Evolutionary conservation across 176 grass and related monocot species (phyloP).

Genomic region (Bonia amplexicaulis): DNA sequence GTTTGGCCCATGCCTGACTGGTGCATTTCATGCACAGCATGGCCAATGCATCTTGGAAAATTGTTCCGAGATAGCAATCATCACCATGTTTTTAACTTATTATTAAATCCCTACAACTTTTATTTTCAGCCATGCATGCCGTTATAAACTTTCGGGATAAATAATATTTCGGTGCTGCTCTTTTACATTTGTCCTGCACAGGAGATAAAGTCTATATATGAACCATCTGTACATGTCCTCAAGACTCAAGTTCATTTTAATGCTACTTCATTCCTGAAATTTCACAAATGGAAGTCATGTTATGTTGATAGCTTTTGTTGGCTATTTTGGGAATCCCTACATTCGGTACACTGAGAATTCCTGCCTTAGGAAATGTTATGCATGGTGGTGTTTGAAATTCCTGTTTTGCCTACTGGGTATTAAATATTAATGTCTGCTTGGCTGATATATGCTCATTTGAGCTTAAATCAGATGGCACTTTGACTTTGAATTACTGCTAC

Average conservation of each 20-base stretch:
- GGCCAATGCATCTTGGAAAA: conserved; percentile 7
- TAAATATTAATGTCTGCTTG: neutral
- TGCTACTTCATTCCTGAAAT: neutral
- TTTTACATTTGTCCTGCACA: neutral
- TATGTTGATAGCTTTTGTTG: neutral
- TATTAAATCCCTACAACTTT: neutral
- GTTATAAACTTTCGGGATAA: conserved; percentile 1
- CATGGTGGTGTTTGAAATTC: neutral
- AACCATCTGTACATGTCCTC: neutral
- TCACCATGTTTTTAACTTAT: conserved; percentile 7
- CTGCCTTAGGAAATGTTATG: neutral
- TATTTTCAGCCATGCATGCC: conserved; percentile 15
- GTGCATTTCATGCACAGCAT: conserved; percentile 30
- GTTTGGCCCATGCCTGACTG: conserved; percentile 25
- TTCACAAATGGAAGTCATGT: neutral
- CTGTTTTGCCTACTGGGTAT: neutral
- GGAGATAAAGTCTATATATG: neutral
- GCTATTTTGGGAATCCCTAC: neutral
- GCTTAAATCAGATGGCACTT: conserved; percentile 8
- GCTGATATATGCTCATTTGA: conserved; percentile 13
- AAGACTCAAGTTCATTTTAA: neutral
- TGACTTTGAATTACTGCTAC: conserved; percentile 14
- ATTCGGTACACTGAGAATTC: neutral
- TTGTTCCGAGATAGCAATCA: conserved; percentile 10
- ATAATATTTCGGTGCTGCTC: neutral